Conservation (phyloP, 2,329 filamentous ascomycete genomes). For the Mariannaea sp. region DNA sequence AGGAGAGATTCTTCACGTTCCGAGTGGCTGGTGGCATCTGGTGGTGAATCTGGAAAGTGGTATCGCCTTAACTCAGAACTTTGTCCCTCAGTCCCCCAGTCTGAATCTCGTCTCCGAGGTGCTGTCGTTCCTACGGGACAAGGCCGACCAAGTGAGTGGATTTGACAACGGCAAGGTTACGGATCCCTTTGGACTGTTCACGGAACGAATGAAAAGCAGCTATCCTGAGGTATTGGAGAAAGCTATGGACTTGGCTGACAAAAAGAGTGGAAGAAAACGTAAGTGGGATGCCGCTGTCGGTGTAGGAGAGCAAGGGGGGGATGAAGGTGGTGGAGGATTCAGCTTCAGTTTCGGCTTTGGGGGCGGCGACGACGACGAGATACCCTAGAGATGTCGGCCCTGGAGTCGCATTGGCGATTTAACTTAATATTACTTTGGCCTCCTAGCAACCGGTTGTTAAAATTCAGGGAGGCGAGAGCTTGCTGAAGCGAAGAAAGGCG, state of each 20-base stretch:
- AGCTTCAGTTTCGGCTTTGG: conserved; percentile 62
- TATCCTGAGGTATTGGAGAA: conserved; percentile 71
- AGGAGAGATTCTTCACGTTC: conserved; percentile 90
- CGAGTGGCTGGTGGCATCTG: conserved; percentile 95
- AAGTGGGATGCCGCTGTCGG: conserved; percentile 82
- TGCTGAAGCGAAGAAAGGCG: too few relatives aligned
- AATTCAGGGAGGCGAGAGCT: too few relatives aligned
- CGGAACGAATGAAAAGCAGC: conserved; percentile 64
- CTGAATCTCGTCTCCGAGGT: conserved; percentile 70
- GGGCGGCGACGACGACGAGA: conserved; percentile 53
- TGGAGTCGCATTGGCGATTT: too few relatives aligned
- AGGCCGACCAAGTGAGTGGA: conserved; percentile 83
- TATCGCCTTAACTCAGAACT: conserved; percentile 94
- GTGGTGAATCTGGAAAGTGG: conserved; percentile 86
- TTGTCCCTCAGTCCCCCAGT: conserved; percentile 70
- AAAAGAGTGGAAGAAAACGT: conserved; percentile 70
- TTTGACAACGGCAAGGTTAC: conserved; percentile 70
- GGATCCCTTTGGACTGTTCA: conserved; percentile 77
- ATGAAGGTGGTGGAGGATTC: conserved; percentile 37
- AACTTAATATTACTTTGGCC: too few relatives aligned
- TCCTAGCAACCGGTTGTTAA: too few relatives aligned
- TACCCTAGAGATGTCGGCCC: conserved; percentile 44
- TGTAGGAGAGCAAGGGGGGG: conserved; percentile 41
- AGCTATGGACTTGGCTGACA: conserved; percentile 68
- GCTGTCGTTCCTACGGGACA: conserved; percentile 79